Base-by-base conservation (phyloP, 345 rosid genomes). In the Lepidium africanum region DNA sequence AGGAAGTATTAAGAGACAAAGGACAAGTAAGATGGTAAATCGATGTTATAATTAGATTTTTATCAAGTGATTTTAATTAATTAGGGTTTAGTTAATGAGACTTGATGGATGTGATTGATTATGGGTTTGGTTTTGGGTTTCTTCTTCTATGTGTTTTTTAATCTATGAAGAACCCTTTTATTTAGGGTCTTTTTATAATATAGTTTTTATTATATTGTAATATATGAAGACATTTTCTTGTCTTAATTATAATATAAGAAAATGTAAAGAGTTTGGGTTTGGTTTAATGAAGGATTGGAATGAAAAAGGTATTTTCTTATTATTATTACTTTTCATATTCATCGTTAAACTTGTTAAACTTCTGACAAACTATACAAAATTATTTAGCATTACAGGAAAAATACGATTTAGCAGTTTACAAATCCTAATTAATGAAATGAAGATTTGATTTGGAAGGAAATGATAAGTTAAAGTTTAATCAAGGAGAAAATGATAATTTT, bases 1-100 rank as follows among this genome's bases (percentile, higher is more conserved):
- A 2, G 95, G 85, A 36, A 84, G 79, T 83, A 90, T 78, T 49
- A 94, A 91, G 91, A 86, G 96, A 77, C 96, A 88, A 78, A 84
- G 93, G 76, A 85, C 93, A 55, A 85, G 80, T 56, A 81, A 76
- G 48, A 64, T 70, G 64, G 52, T 45, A 13, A 75, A 63, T 63
- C 74, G 74, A 40, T 69, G 70, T 30, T 75, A 62, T 36, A 69
- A 55, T 30, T 73, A 72, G 37, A 37, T 81, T n/a, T n/a, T n/a
- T n/a, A n/a, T n/a, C n/a, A n/a, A n/a, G n/a, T n/a, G n/a, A n/a
- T n/a, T 17, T 72, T 48, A 37, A 38, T 41, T 72, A 40, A 65
- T 64, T 72, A 72, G 76, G 76, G 65, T 64, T 72, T 5, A 39
- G 30, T 58, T 65, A 72, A 14, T 65, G 41, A 43, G 60, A 57